Evolutionary conservation across 768 basidiomycete genomes (phyloP).

Genomic region (Postia placenta): DNA sequence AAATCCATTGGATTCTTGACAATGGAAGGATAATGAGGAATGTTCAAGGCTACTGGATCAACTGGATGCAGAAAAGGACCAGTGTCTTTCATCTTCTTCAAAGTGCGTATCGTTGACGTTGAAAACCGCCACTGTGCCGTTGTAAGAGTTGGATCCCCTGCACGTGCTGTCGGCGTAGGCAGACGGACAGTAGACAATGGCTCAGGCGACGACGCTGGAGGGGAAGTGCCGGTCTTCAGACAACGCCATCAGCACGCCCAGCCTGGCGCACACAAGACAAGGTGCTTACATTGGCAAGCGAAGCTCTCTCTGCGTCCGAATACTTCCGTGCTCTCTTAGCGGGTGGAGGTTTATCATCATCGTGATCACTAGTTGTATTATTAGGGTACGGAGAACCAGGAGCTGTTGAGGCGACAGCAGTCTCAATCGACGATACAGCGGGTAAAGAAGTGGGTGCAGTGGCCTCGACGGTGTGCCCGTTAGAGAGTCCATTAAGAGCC

Average conservation of each 20-base stretch:
- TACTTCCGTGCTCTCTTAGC: constrained; percentile 75
- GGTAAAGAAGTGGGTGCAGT: constrained; percentile 21
- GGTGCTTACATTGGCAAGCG: constrained; percentile 64
- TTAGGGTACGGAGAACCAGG: constrained; percentile 25
- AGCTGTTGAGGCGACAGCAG: constrained; percentile 24
- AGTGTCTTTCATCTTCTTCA: constrained; percentile 87
- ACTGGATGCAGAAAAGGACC: constrained; percentile 81
- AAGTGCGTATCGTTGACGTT: constrained; percentile 63
- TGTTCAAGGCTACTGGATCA: constrained; percentile 74
- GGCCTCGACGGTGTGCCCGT: constrained; percentile 20
- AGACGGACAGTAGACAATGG: too few species aligned
- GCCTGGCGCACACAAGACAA: constrained; percentile 41
- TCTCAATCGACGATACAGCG: constrained; percentile 25
- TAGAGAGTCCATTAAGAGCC: constrained; percentile 16
- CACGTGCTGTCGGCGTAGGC: constrained; percentile 10
- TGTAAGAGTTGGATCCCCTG: constrained; percentile 47
- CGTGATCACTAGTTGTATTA: constrained; percentile 31
- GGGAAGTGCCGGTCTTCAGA: constrained; percentile 70
- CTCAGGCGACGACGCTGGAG: constrained; percentile 46
- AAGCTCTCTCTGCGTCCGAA: constrained; percentile 72
- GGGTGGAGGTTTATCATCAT: constrained; percentile 67
- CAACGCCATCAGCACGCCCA: constrained; percentile 46
- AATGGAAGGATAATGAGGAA: constrained; percentile 85
- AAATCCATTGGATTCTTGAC: constrained; percentile 95
- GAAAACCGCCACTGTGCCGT: constrained; percentile 75